These are phyloP conservation scores for Suillus hirtellus DNA, from an alignment of 768 basidiomycete genomes.

Conservation along the genomic window DNA sequence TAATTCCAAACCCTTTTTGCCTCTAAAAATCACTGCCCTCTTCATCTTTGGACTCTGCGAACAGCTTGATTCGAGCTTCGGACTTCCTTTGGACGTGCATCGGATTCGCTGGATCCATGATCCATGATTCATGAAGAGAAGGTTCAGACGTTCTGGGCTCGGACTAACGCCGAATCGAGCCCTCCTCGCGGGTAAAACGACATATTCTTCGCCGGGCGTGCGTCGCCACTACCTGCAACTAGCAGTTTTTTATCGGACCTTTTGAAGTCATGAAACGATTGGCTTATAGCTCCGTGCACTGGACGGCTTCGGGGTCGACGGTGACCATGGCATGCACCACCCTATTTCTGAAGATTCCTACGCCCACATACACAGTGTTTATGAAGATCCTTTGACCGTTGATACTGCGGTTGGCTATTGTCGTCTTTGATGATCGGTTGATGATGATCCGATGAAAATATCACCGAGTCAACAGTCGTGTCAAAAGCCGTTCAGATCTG, in stretches of 20 bases:
- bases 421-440: neutral
- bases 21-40: slow-evolving; percentile 10
- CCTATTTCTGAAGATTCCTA: neutral
- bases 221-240: neutral
- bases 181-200: neutral
- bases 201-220: neutral
- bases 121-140: slow-evolving; percentile 3
- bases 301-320: neutral
- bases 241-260: neutral
- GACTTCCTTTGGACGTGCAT: slow-evolving; percentile 5
- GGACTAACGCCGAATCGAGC: slow-evolving; percentile 3
- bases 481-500: neutral
- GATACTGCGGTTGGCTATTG: slow-evolving; percentile 3
- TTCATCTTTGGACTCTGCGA: slow-evolving; percentile 10
- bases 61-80: neutral
- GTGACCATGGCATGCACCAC: neutral
- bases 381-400: neutral
- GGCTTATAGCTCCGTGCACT: neutral
- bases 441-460: slow-evolving; percentile 1
- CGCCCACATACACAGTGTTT: neutral
- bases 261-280: neutral
- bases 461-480: neutral
- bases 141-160: neutral
- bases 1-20: slow-evolving; percentile 9
- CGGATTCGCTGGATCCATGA: slow-evolving; percentile 6